Percentiles rank a stretch among this genome's conserved stretches.
phyloP scores from a whole-genome alignment of 2,329 filamentous ascomycete species.

The Emmonsiellopsis sp. region DNA sequence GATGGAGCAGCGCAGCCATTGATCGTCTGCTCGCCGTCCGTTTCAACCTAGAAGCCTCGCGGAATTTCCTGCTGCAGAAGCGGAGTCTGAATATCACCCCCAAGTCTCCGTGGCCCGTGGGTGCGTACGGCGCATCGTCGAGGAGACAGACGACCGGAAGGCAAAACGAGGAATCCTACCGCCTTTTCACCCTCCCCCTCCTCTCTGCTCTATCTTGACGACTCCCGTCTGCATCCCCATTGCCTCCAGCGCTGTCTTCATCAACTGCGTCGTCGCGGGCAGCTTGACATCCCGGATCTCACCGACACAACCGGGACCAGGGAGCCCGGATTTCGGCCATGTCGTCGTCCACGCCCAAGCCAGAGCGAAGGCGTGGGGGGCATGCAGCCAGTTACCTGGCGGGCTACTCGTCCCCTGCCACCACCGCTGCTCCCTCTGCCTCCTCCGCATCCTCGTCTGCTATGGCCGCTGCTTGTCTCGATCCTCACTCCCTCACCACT shows the following conservation, averaged over 20 bases:
- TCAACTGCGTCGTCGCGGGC: not conserved
- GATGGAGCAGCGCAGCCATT: not conserved
- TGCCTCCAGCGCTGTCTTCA: not conserved
- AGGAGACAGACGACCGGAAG: not conserved
- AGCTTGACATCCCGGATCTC: not conserved
- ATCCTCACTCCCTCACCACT: not conserved
- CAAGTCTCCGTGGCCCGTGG: not conserved
- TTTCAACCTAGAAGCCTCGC: constrained; percentile 6
- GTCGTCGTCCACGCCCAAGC: not conserved
- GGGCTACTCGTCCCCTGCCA: not conserved
- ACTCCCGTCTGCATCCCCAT: not conserved
- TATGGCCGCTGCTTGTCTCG: not conserved
- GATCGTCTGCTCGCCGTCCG: not conserved
- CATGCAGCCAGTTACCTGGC: constrained; percentile 3
- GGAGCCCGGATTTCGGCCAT: constrained; percentile 1
- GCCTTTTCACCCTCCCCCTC: not conserved
- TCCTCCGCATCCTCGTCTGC: not conserved
- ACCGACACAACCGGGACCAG: not conserved
- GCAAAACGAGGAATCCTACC: not conserved
- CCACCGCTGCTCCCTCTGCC: not conserved
- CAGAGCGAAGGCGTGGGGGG: constrained; percentile 2
- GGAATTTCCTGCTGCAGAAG: constrained; percentile 12
- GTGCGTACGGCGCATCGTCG: not conserved
- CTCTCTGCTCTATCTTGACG: not conserved
- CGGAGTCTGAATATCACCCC: constrained; percentile 1